Percentiles rank a stretch among this genome's conserved stretches.
These are phyloP conservation scores for Penicillium sp. DNA, from an alignment of 2,329 filamentous ascomycete genomes.

Conservation along the genomic window DNA sequence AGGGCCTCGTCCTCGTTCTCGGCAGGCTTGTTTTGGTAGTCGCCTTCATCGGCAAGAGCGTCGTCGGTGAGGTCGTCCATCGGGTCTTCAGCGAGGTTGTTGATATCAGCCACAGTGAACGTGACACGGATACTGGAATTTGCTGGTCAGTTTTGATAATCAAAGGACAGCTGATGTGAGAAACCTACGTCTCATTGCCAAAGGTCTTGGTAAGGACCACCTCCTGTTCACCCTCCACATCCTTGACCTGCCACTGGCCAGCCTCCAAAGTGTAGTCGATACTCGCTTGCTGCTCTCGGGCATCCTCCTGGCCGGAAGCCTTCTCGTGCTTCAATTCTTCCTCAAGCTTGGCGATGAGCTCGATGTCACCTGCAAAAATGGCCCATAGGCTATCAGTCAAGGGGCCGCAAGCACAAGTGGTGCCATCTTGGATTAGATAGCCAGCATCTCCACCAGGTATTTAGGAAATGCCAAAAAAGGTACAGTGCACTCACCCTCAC, in stretches of 20 bases:
- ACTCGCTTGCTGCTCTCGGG: conserved; percentile 73
- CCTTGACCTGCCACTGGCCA: conserved; percentile 71
- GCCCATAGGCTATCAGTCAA: background rate
- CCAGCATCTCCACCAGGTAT: background rate
- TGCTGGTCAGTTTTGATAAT: background rate
- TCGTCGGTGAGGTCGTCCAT: conserved; percentile 49
- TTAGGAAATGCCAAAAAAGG: background rate
- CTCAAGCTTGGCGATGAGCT: conserved; percentile 79
- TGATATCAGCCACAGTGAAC: conserved; percentile 79
- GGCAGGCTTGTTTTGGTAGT: conserved; percentile 51
- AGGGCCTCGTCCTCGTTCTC: conserved; percentile 46
- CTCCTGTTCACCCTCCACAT: conserved; percentile 78
- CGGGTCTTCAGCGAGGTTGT: conserved; percentile 54
- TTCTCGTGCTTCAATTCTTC: conserved; percentile 79
- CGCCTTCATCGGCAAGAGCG: conserved; percentile 53
- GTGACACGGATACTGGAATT: conserved; percentile 60
- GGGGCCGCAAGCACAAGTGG: too few species aligned
- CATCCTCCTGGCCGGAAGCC: conserved; percentile 66
- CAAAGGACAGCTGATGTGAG: conserved; percentile 34
- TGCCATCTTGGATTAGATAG: background rate
- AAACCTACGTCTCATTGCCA: conserved; percentile 74
- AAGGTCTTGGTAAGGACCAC: conserved; percentile 77
- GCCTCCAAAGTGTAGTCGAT: conserved; percentile 89
- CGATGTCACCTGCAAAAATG: conserved; percentile 55
- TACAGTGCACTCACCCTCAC: conserved; percentile 37